phyloP scores from a whole-genome alignment of 169 alveolate genomes.

The Plasmodium berghei region DNA sequence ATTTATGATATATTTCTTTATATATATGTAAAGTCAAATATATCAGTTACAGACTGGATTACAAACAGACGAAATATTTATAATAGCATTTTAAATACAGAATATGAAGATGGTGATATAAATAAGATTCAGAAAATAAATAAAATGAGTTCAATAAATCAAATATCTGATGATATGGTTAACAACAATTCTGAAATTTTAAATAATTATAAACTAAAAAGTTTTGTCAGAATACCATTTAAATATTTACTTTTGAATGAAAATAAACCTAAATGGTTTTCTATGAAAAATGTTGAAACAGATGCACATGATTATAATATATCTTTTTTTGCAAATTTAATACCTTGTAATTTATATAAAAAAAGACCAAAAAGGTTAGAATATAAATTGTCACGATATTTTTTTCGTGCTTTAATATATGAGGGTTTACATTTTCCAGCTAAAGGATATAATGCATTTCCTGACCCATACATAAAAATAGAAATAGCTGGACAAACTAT shows the following conservation, averaged over 20 bases:
- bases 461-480: slow-evolving; percentile 82
- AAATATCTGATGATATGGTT: slow-evolving; percentile 18
- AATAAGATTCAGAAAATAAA: slow-evolving; percentile 4
- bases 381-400: slow-evolving; percentile 84
- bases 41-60: slow-evolving; percentile 80
- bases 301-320: slow-evolving; percentile 75
- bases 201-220: slow-evolving; percentile 50
- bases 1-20: slow-evolving; percentile 82
- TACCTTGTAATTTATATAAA: slow-evolving; percentile 72
- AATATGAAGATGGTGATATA: slow-evolving; percentile 20
- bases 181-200: slow-evolving; percentile 9
- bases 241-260: slow-evolving; percentile 77
- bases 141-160: slow-evolving; percentile 55
- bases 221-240: slow-evolving; percentile 81
- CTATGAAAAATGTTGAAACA: slow-evolving; percentile 79
- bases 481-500: slow-evolving; percentile 89
- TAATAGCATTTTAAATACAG: slow-evolving; percentile 14
- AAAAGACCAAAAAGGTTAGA: slow-evolving; percentile 87
- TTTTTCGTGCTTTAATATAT: slow-evolving; percentile 89
- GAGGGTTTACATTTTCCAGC: slow-evolving; percentile 92
- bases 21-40: slow-evolving; percentile 74
- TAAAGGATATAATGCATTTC: slow-evolving; percentile 83
- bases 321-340: slow-evolving; percentile 77
- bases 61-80: slow-evolving; percentile 20
- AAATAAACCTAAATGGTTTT: slow-evolving; percentile 91